Evolutionary conservation across 1,139 yeast species (phyloP), one percentile per base, ranked within the genome.

Genomic region (Wickerhamiella pararugosa): DNA sequence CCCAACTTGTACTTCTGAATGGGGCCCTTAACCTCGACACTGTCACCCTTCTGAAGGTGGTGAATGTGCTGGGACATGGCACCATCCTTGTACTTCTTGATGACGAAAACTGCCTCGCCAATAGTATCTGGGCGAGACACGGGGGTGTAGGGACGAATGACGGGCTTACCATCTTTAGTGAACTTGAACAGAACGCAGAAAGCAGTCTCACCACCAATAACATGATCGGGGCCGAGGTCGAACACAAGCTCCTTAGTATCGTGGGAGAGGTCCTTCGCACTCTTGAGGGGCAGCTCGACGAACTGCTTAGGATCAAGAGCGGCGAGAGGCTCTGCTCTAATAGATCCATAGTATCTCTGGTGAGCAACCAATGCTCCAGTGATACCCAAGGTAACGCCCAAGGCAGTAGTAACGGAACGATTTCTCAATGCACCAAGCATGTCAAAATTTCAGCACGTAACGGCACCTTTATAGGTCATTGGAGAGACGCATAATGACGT

Each of bases 111-210:
- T 56, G 92, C 69, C 45, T 71, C 61, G 43, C 98, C 98, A 60
- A 71, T 70, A 48, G 71, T 69, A 43, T 75, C 76, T 43, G 72
- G 67, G 55, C 80, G 84, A 31, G 83, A 73, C 43, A 79, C 71
- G 45, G 99, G 98, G 32, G 99, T 92, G 70, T 92, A 92, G 38
- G 99, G 98, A 68, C 99, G 80, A 51, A 92, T 71, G 46, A 90
- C 95, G 56, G 79, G 77, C 65, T 69, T 76, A 52, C 96, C 97
- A 67, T 84, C 84, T 47, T 76, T 73, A 53, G 90, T 31, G 31
- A 31, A 27, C 43, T 71, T 62, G 47, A 51, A 46, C 61, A 90
- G 61, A 42, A 92, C 61, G 52, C 79, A 75, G 34, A 93, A 82
- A 36, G 97, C 94, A 46, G 79, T 72, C 52, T 74, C 68, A 54